Evolutionary conservation across 2,329 filamentous ascomycete species (phyloP).

Genomic region (Cordyceps farinosa): DNA sequence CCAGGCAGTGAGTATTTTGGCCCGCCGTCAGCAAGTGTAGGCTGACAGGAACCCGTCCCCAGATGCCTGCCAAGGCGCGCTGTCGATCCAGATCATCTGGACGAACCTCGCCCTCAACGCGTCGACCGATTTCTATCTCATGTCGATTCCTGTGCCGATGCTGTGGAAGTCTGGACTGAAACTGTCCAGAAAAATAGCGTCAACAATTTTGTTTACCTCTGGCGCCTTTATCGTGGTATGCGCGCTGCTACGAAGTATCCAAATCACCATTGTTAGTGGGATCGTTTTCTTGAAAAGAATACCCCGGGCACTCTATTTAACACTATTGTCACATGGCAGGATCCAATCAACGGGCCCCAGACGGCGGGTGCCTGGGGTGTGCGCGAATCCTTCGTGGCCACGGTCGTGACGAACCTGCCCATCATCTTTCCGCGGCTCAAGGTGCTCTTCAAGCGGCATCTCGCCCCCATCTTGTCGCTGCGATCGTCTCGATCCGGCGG

Average conservation of each 20-base stretch:
- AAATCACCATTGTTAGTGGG: slow-evolving; percentile 39
- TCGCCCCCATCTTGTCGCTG: slow-evolving; percentile 22
- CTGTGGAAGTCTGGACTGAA: slow-evolving; percentile 50
- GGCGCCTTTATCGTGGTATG: slow-evolving; percentile 54
- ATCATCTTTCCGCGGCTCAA: slow-evolving; percentile 29
- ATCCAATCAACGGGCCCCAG: slow-evolving; percentile 19
- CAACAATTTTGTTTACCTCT: slow-evolving; percentile 53
- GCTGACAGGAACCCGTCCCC: slow-evolving; percentile 39
- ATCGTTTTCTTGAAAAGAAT: slow-evolving; percentile 42
- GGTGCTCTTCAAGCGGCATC: slow-evolving; percentile 25
- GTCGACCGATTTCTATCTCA: slow-evolving; percentile 38
- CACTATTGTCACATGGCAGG: not conserved
- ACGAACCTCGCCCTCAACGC: slow-evolving; percentile 36
- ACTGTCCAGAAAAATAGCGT: slow-evolving; percentile 47
- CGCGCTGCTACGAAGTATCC: slow-evolving; percentile 50
- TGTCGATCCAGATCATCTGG: slow-evolving; percentile 38
- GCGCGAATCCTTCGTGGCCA: slow-evolving; percentile 34
- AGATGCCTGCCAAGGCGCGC: slow-evolving; percentile 38
- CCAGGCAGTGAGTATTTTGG: slow-evolving; percentile 34
- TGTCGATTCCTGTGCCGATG: slow-evolving; percentile 44
- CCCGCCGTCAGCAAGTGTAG: slow-evolving; percentile 6
- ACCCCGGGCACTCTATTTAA: slow-evolving; percentile 26
- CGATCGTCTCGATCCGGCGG: slow-evolving; percentile 20
- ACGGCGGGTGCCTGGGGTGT: slow-evolving; percentile 19
- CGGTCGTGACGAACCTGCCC: slow-evolving; percentile 37